Conservation (phyloP, 257 asterid genomes). For the Cynanchum wilfordii region DNA sequence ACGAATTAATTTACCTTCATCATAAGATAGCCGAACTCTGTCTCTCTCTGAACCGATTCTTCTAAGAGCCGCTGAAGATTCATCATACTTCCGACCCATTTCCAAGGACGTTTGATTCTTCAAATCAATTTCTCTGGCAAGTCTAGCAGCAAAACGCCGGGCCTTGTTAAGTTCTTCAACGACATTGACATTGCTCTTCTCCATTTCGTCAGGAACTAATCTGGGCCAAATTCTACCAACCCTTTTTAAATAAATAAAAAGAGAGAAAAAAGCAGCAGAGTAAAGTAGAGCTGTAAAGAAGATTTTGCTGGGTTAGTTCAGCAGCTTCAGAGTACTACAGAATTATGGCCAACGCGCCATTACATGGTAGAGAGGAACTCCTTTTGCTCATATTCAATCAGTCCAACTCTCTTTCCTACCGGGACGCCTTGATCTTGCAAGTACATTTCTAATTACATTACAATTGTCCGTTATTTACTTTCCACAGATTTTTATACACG, state of each 20-base stretch:
- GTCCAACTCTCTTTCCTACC: too few relatives aligned
- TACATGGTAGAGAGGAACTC: not conserved
- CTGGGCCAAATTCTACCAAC: not conserved
- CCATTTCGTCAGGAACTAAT: not conserved
- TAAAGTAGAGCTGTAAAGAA: not conserved
- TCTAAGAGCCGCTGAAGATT: not conserved
- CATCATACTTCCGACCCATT: conserved; percentile 5
- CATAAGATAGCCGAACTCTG: conserved; percentile 2
- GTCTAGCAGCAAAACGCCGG: not conserved
- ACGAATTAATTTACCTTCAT: not conserved
- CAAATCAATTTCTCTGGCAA: conserved; percentile 12
- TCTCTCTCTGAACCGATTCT: conserved; percentile 6
- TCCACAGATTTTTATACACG: too few relatives aligned
- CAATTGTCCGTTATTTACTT: too few relatives aligned
- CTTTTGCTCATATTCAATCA: too few relatives aligned
- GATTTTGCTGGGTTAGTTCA: not conserved
- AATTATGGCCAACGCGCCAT: not conserved
- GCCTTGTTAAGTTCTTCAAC: conserved; percentile 8
- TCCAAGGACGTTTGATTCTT: conserved; percentile 7
- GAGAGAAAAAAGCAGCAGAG: not conserved
- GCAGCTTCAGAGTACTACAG: not conserved
- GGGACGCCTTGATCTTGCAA: too few relatives aligned
- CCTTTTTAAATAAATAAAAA: not conserved
- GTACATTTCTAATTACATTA: too few relatives aligned
- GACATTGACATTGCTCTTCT: not conserved